Conservation (phyloP, 139 green algal species). For the Dunaliella sp. region DNA sequence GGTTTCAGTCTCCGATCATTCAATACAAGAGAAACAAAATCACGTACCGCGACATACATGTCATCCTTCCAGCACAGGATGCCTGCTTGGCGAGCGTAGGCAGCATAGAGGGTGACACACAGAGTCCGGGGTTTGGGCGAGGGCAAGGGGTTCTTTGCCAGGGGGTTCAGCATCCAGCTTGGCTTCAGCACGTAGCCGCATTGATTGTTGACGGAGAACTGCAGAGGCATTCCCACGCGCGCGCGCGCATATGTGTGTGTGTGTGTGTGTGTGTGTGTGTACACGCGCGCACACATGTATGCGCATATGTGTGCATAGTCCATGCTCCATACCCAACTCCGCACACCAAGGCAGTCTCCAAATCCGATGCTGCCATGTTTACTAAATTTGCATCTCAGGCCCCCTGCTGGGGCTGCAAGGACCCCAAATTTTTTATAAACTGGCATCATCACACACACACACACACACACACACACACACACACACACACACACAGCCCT, state of each 20-base stretch:
- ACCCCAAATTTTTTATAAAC: too few relatives aligned
- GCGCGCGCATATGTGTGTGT: background rate
- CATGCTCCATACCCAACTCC: too few relatives aligned
- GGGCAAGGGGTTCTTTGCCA: slow-evolving; percentile 5
- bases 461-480: background rate
- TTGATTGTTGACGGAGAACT: slow-evolving; percentile 40
- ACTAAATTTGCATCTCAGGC: too few relatives aligned
- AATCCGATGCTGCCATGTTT: too few relatives aligned
- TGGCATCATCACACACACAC: too few relatives aligned
- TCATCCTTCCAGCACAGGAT: slow-evolving; percentile 30
- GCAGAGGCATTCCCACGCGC: background rate
- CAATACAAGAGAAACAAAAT: too few relatives aligned
- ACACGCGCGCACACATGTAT: too few relatives aligned
- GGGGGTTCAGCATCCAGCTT: slow-evolving; percentile 29
- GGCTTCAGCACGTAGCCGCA: slow-evolving; percentile 49
- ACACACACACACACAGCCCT: background rate
- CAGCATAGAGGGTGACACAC: slow-evolving; percentile 20
- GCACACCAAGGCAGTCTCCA: too few relatives aligned
- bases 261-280: background rate
- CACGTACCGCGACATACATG: slow-evolving; percentile 28
- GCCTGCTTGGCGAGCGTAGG: slow-evolving; percentile 9
- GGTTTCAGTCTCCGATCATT: too few relatives aligned
- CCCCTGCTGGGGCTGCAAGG: too few relatives aligned
- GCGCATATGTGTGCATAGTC: background rate
- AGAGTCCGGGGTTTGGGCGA: slow-evolving; percentile 4